Evolutionary conservation across 2,329 filamentous ascomycete species (phyloP), one percentile per base, ranked within the genome.

Genomic region (Colletotrichum australisinense): DNA sequence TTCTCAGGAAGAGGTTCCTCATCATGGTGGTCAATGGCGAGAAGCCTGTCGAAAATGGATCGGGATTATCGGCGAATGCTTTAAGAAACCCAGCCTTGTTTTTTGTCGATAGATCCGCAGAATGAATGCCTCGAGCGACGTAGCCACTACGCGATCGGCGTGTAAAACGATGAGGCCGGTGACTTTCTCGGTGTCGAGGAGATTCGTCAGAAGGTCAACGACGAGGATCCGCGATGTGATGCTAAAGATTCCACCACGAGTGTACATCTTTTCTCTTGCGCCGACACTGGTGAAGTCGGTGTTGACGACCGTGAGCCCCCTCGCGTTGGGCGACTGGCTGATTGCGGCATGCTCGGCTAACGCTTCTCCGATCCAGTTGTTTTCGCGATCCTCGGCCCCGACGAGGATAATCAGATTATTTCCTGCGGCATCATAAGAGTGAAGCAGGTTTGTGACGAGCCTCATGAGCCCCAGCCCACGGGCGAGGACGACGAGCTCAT

Each of bases 321-420:
- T 91, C 63, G 95, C 95, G 78, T 93, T 93, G 19, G 93, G 90
- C 22, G 94, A 90, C 83, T 92, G 92, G 86, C 95, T 98, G 81
- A 98, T 91, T 75, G 95, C 95, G 80, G 95, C 95, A 85, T 98
- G 95, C 84, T 99, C 97, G 28, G 97, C 97, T 80, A 99, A 86
- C 35, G 95, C 94, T 85, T 98, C 97, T 77, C 97, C 97, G 73
- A 99, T 95, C 95, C 96, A 98, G 69, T 93, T 92, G 90, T 98
- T 98, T 80, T 99, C 97, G 73, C 94, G 91, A 42, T 98, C 95
- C 73, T 97, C 94, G 46, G 97, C 95, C 11, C 95, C 95, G 55
- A 98, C 91, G 24, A 99, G 85, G 57, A 99, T 87, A 62, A 99
- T 92, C 67, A 99, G 86, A 80, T 97, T 98, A 84, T 97, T 97